These are phyloP conservation scores for Myotisia sp. DNA, from an alignment of 2,329 filamentous ascomycete species.

Conservation along the genomic window DNA sequence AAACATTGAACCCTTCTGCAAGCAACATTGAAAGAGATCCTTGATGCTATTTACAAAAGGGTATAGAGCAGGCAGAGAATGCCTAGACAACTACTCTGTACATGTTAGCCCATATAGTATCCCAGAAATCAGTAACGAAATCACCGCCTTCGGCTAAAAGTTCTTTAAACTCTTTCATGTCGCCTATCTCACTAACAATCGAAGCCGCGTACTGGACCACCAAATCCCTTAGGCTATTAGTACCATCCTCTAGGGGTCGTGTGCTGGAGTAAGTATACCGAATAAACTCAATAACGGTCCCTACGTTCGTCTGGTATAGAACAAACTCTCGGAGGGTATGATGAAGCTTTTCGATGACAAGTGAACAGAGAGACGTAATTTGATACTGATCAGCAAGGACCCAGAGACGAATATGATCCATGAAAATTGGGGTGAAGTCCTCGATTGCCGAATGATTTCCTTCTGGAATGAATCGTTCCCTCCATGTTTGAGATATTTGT, in stretches of 20 bases:
- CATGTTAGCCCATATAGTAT: background rate
- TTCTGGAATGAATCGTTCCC: no score
- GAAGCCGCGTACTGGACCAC: background rate
- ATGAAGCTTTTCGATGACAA: slow-evolving; percentile 23
- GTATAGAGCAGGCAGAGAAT: background rate
- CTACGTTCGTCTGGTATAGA: slow-evolving; percentile 13
- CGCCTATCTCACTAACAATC: background rate
- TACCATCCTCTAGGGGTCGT: background rate
- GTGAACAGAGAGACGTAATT: slow-evolving; percentile 20
- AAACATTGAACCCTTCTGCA: no score
- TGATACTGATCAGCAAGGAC: slow-evolving; percentile 29
- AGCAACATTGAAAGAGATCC: no score
- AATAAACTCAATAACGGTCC: background rate
- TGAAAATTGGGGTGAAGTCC: slow-evolving; percentile 23
- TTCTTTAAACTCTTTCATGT: background rate
- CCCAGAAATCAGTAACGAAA: slow-evolving; percentile 4
- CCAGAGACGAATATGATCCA: slow-evolving; percentile 29
- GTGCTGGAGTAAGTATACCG: slow-evolving; percentile 2
- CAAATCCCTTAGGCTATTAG: background rate
- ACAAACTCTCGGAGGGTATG: slow-evolving; percentile 19
- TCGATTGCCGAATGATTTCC: no score
- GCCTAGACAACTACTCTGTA: no score
- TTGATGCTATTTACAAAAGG: no score
- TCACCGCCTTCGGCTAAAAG: slow-evolving; percentile 2
- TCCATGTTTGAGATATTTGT: no score